Conservation (phyloP, 345 rosid genomes). For the Syzygium aromaticum region DNA sequence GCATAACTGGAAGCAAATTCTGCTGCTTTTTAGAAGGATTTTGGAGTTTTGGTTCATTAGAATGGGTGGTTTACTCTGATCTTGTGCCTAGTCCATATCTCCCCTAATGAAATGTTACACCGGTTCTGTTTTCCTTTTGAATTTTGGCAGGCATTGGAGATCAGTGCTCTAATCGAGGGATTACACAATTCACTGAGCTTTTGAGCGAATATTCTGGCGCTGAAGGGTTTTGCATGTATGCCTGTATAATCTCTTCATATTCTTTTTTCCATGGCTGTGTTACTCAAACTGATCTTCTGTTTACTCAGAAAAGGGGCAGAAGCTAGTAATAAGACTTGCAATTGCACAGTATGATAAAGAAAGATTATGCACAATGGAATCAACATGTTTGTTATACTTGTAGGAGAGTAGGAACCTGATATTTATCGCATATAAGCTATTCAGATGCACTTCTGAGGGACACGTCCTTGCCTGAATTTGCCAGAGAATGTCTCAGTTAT, state of each 20-base stretch:
- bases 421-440: background rate
- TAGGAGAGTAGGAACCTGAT: background rate
- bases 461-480: background rate
- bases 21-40: background rate
- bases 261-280: background rate
- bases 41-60: background rate
- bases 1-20: background rate
- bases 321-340: background rate
- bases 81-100: background rate
- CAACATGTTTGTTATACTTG: background rate
- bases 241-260: constrained; percentile 1
- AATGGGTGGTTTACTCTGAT: background rate
- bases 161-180: constrained; percentile 50
- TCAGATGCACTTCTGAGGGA: background rate
- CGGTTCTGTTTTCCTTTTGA: background rate
- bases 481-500: background rate
- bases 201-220: constrained; percentile 54
- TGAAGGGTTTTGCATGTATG: constrained; percentile 76
- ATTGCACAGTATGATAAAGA: background rate
- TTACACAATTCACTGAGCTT: constrained; percentile 56
- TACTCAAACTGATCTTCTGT: background rate
- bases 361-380: background rate
- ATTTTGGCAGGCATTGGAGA: constrained; percentile 65
- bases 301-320: background rate
- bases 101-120: background rate